Evolutionary conservation across 768 basidiomycete genomes (phyloP).

Genomic region (Tricholoma terreum): DNA sequence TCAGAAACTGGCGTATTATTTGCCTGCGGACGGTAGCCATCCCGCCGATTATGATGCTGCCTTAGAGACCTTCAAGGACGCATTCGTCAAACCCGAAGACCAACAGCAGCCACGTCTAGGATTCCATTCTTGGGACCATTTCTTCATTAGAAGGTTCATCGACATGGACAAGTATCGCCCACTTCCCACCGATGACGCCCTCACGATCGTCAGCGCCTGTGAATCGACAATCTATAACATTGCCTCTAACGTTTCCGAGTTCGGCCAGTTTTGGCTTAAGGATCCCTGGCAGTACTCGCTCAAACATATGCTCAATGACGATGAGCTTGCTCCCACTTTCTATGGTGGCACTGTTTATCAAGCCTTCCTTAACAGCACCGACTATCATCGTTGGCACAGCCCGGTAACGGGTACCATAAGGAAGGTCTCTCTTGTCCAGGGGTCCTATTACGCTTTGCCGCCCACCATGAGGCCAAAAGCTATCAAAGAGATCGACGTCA

Average conservation of each 20-base stretch:
- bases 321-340: conserved; percentile 28
- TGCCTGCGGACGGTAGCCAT: background rate
- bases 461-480: conserved; percentile 23
- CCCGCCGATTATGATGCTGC: background rate
- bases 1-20: background rate
- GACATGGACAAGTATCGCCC: conserved; percentile 32
- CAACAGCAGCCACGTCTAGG: conserved; percentile 33
- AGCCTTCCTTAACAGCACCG: conserved; percentile 40
- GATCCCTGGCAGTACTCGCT: conserved; percentile 48
- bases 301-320: conserved; percentile 42
- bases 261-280: conserved; percentile 52
- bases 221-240: conserved; percentile 44
- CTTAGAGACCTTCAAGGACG: conserved; percentile 16
- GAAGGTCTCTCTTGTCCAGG: conserved; percentile 41
- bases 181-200: conserved; percentile 20
- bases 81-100: conserved; percentile 25
- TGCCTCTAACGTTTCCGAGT: conserved; percentile 29
- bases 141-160: conserved; percentile 41
- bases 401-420: conserved; percentile 47
- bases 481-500: conserved; percentile 10
- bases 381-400: conserved; percentile 64
- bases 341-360: conserved; percentile 46
- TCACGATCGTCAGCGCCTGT: conserved; percentile 43
- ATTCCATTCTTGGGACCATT: conserved; percentile 38
- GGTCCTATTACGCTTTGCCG: conserved; percentile 46